These are phyloP conservation scores for Dunaliella primolecta DNA, from an alignment of 139 green algal species.

Conservation along the genomic window DNA sequence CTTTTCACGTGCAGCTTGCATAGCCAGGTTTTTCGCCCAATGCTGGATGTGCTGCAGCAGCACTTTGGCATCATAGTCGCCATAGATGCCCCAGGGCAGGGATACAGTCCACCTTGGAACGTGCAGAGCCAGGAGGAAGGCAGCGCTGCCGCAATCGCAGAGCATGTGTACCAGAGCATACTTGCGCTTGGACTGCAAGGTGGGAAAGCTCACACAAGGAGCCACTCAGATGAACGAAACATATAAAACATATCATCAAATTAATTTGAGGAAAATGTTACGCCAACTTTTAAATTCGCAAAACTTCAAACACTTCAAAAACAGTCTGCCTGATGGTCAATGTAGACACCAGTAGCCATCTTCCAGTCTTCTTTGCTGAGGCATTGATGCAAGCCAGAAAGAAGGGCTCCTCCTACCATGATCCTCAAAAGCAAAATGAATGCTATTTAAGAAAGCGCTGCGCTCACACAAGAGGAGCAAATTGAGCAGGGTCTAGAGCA, in stretches of 20 bases:
- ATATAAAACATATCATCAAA: not conserved
- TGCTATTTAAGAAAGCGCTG: too few relatives aligned
- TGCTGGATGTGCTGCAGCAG: conserved; percentile 5
- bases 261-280: not conserved
- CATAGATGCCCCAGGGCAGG: conserved; percentile 29
- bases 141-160: not conserved
- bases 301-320: too few relatives aligned
- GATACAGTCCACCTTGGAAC: not conserved
- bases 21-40: not conserved
- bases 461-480: too few relatives aligned
- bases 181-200: conserved; percentile 3
- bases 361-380: too few relatives aligned
- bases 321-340: too few relatives aligned
- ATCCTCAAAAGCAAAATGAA: too few relatives aligned
- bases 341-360: too few relatives aligned
- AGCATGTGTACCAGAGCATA: not conserved
- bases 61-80: conserved; percentile 26
- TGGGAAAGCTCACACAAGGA: not conserved
- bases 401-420: too few relatives aligned
- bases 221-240: not conserved
- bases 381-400: too few relatives aligned
- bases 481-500: too few relatives aligned
- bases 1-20: not conserved
- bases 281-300: not conserved
- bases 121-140: not conserved